These are phyloP conservation scores for Lactarius pseudohatsudake DNA, from an alignment of 768 basidiomycete species.

Conservation along the genomic window DNA sequence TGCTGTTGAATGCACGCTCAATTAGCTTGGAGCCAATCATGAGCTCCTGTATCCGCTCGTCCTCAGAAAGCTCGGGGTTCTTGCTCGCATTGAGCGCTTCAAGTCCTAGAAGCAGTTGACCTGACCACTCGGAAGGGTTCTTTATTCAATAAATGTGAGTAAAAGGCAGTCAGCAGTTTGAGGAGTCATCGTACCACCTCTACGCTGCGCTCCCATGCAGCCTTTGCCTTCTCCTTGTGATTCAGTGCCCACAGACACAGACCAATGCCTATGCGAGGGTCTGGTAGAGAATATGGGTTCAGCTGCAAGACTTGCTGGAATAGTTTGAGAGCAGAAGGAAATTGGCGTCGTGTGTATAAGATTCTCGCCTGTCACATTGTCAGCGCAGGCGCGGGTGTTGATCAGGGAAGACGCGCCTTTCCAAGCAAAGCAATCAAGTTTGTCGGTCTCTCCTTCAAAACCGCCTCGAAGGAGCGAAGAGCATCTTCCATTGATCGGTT, in stretches of 20 bases:
- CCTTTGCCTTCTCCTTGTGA: slow-evolving; percentile 75
- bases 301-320: slow-evolving; percentile 85
- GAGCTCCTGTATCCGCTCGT: slow-evolving; percentile 61
- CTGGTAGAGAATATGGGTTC: slow-evolving; percentile 78
- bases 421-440: slow-evolving; percentile 88
- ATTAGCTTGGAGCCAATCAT: slow-evolving; percentile 66
- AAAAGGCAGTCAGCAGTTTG: not conserved
- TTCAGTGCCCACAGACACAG: slow-evolving; percentile 91
- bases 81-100: slow-evolving; percentile 87
- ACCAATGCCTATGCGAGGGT: slow-evolving; percentile 95
- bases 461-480: slow-evolving; percentile 73
- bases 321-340: slow-evolving; percentile 72
- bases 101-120: slow-evolving; percentile 80
- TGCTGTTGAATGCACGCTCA: slow-evolving; percentile 77
- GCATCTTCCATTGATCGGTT: slow-evolving; percentile 82
- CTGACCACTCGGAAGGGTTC: slow-evolving; percentile 79
- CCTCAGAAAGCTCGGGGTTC: slow-evolving; percentile 58
- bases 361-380: slow-evolving; percentile 67
- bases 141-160: slow-evolving; percentile 33
- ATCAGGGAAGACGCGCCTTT: slow-evolving; percentile 53
- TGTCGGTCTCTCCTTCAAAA: slow-evolving; percentile 74
- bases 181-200: slow-evolving; percentile 62
- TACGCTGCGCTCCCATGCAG: slow-evolving; percentile 87
- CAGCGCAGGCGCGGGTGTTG: not conserved
- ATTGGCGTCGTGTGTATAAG: slow-evolving; percentile 75